These are phyloP conservation scores for Clonostachys sp. DNA, from an alignment of 2,329 filamentous ascomycete genomes.

Conservation along the genomic window DNA sequence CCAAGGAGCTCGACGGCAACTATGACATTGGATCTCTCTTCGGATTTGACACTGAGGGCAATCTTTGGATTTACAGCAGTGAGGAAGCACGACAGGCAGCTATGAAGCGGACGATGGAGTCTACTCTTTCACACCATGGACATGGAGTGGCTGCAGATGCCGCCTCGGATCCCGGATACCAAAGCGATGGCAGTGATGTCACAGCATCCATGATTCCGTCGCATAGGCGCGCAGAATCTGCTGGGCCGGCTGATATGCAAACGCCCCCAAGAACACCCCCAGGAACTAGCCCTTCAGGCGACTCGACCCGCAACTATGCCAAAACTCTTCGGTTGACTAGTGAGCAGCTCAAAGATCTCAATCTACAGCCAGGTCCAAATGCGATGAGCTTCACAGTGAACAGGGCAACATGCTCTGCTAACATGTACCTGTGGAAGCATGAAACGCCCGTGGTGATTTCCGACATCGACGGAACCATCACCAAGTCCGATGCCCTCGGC, in stretches of 20 bases:
- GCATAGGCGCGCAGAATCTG: slow-evolving; percentile 63
- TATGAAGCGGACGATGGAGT: slow-evolving; percentile 58
- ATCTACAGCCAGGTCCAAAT: slow-evolving; percentile 82
- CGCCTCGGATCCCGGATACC: slow-evolving; percentile 88
- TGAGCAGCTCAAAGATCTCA: slow-evolving; percentile 84
- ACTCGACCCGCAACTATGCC: slow-evolving; percentile 83
- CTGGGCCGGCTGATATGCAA: slow-evolving; percentile 46
- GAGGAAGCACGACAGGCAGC: slow-evolving; percentile 93
- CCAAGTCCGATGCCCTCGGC: slow-evolving; percentile 91
- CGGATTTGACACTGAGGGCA: slow-evolving; percentile 90
- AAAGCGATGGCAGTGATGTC: slow-evolving; percentile 76
- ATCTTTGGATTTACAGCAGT: slow-evolving; percentile 99
- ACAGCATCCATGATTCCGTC: slow-evolving; percentile 37
- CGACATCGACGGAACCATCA: slow-evolving; percentile 98
- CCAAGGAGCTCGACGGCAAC: slow-evolving; percentile 88
- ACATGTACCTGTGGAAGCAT: slow-evolving; percentile 91
- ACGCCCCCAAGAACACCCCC: slow-evolving; percentile 69
- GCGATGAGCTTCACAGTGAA: slow-evolving; percentile 96
- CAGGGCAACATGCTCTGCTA: slow-evolving; percentile 83
- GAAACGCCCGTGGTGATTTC: slow-evolving; percentile 94
- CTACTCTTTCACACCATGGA: slow-evolving; percentile 37
- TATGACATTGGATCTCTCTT: slow-evolving; percentile 96
- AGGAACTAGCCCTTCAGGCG: slow-evolving; percentile 57
- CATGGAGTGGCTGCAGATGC: slow-evolving; percentile 67
- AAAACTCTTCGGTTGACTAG: slow-evolving; percentile 95